These are phyloP conservation scores for Gardenia jasminoides DNA, from an alignment of 257 asterid genomes.

Conservation along the genomic window DNA sequence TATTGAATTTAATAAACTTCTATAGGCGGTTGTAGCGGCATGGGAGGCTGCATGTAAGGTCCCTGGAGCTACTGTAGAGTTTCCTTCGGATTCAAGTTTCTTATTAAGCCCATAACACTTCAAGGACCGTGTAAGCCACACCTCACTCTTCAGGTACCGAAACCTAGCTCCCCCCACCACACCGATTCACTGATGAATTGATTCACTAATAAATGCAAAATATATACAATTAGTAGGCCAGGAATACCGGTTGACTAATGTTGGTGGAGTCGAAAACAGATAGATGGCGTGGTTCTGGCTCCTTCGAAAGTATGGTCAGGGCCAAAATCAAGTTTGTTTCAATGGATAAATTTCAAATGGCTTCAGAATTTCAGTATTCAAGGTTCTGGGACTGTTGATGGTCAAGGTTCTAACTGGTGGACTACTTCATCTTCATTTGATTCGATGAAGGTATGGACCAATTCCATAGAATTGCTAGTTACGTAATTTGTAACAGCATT, in stretches of 20 bases:
- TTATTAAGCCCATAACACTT: constrained; percentile 66
- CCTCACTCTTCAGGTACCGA: constrained; percentile 58
- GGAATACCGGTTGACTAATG: background rate
- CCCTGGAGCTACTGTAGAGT: constrained; percentile 44
- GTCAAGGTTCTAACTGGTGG: constrained; percentile 91
- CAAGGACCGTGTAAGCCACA: constrained; percentile 78
- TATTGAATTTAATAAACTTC: background rate
- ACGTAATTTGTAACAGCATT: background rate
- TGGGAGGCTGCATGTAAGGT: constrained; percentile 71
- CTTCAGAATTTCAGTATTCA: constrained; percentile 61
- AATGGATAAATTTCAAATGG: constrained; percentile 83
- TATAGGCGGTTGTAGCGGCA: constrained; percentile 65
- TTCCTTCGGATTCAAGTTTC: constrained; percentile 53
- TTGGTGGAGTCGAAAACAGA: constrained; percentile 33
- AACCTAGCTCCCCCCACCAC: too few relatives aligned
- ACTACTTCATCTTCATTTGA: constrained; percentile 42
- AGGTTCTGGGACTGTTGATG: constrained; percentile 77
- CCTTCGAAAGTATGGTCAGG: constrained; percentile 63
- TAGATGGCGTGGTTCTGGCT: constrained; percentile 65
- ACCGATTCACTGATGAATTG: background rate
- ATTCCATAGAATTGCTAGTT: background rate
- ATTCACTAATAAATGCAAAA: too few relatives aligned
- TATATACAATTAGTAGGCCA: background rate
- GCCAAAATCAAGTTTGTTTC: constrained; percentile 61
- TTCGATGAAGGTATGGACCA: constrained; percentile 32